Evolutionary conservation across 1,139 yeast genomes (phyloP).

Genomic region (Yamadazyma songkhlaensis): DNA sequence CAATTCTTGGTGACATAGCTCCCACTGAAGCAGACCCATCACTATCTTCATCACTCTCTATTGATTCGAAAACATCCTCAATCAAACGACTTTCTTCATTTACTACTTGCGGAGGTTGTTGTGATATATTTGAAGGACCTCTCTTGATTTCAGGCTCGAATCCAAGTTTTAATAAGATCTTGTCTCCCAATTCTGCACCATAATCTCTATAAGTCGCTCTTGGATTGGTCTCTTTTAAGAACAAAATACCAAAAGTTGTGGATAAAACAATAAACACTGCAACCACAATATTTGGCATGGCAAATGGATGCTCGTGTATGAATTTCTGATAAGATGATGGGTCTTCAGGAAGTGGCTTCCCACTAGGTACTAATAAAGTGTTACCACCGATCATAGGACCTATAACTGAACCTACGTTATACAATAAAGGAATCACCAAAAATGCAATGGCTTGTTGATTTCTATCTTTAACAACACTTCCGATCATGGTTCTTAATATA

Average conservation of each 20-base stretch:
- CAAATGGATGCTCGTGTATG: constrained; percentile 43
- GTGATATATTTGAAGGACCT: too few species aligned
- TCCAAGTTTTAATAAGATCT: constrained; percentile 15
- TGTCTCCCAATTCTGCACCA: constrained; percentile 53
- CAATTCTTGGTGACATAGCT: background rate
- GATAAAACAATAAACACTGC: constrained; percentile 39
- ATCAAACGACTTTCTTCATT: too few species aligned
- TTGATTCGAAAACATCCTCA: background rate
- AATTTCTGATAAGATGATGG: background rate
- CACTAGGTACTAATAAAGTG: background rate
- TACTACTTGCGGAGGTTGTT: too few species aligned
- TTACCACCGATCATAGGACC: constrained; percentile 8
- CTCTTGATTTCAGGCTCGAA: too few species aligned
- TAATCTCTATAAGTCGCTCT: constrained; percentile 39
- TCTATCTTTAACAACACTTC: constrained; percentile 40
- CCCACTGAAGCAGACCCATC: constrained; percentile 2
- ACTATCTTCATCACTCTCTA: background rate
- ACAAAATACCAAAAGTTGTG: constrained; percentile 40
- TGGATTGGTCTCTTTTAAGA: constrained; percentile 60
- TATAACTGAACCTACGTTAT: constrained; percentile 6
- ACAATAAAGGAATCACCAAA: constrained; percentile 6
- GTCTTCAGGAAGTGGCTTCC: background rate
- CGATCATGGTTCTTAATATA: constrained; percentile 55
- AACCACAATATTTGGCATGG: constrained; percentile 59
- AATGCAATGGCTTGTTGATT: constrained; percentile 8